A percentile compares a stretch with the other conserved stretches of the same genome.
phyloP scores from a whole-genome alignment of 106 monocot species.

The Dendrobium huoshanense region DNA sequence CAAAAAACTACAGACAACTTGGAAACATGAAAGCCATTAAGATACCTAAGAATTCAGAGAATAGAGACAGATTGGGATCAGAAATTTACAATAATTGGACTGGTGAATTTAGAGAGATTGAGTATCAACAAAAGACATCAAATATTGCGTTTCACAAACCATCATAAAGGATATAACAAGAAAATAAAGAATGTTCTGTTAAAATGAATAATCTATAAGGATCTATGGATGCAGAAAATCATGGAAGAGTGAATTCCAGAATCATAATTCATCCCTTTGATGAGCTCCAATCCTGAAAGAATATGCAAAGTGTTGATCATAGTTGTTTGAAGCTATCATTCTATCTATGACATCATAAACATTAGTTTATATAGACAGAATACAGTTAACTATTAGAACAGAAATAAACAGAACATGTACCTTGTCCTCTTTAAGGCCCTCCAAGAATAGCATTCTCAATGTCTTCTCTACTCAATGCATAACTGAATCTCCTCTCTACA shows the following conservation, averaged over 20 bases:
- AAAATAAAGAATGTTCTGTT: too few relatives aligned
- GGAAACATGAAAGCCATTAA: background rate
- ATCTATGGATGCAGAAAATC: too few relatives aligned
- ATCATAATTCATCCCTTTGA: background rate
- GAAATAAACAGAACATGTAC: background rate
- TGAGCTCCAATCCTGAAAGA: too few relatives aligned
- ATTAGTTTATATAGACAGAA: background rate
- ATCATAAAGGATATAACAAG: too few relatives aligned
- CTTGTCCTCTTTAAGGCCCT: slow-evolving; percentile 47
- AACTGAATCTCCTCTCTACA: slow-evolving; percentile 95
- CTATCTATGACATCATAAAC: background rate
- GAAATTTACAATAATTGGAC: background rate
- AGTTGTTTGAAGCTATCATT: background rate
- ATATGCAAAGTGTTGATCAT: background rate
- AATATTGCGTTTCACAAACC: background rate
- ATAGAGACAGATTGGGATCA: background rate
- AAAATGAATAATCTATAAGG: too few relatives aligned
- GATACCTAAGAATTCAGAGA: background rate
- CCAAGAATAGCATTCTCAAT: slow-evolving; percentile 98
- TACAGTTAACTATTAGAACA: background rate
- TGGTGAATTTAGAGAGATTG: background rate
- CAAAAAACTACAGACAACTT: background rate
- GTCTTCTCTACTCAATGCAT: slow-evolving; percentile 97
- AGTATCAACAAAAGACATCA: background rate
- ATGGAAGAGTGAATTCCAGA: background rate